Percentiles rank a stretch among this genome's conserved stretches.
Conservation (phyloP, 2,329 filamentous ascomycete species). For the Exserohilum rostratum region DNA sequence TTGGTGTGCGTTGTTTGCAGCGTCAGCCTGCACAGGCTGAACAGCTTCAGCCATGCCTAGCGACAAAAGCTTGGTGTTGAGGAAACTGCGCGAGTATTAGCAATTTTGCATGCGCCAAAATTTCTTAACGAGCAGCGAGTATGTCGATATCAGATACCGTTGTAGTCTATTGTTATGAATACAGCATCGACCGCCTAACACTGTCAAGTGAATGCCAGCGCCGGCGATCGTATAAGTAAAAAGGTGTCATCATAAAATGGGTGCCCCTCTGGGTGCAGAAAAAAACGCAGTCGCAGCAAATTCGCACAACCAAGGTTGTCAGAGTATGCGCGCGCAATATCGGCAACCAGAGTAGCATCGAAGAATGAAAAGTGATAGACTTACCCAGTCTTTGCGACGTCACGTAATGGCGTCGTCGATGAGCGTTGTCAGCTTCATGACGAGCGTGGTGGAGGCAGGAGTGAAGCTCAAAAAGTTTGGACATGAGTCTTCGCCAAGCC, state of each 20-base stretch:
- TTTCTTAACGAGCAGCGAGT: conserved; percentile 1
- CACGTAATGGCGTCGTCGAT: conserved; percentile 17
- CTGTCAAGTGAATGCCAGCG: conserved; percentile 43
- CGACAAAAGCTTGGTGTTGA: conserved; percentile 9
- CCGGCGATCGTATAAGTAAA: conserved; percentile 32
- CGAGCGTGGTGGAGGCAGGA: conserved; percentile 7
- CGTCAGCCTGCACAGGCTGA: conserved; percentile 13
- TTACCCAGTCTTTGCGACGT: conserved; percentile 17
- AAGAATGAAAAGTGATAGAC: neutral
- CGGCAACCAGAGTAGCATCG: neutral
- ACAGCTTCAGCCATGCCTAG: conserved; percentile 23
- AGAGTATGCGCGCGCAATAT: neutral
- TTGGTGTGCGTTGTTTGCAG: conserved; percentile 11
- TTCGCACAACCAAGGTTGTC: neutral
- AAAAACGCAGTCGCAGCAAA: neutral
- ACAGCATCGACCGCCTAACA: conserved; percentile 39
- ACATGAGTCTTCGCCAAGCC: conserved; percentile 15
- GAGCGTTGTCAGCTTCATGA: conserved; percentile 17
- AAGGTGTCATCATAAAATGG: conserved; percentile 33
- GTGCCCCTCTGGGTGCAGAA: neutral
- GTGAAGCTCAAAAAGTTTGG: conserved; percentile 12
- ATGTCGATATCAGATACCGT: conserved; percentile 45
- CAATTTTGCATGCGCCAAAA: neutral
- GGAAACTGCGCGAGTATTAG: conserved; percentile 21
- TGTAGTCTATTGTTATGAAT: conserved; percentile 47